Evolutionary conservation across 2,329 filamentous ascomycete species (phyloP), one percentile per base, ranked within the genome.

Genomic region (Westerdykella sp.): DNA sequence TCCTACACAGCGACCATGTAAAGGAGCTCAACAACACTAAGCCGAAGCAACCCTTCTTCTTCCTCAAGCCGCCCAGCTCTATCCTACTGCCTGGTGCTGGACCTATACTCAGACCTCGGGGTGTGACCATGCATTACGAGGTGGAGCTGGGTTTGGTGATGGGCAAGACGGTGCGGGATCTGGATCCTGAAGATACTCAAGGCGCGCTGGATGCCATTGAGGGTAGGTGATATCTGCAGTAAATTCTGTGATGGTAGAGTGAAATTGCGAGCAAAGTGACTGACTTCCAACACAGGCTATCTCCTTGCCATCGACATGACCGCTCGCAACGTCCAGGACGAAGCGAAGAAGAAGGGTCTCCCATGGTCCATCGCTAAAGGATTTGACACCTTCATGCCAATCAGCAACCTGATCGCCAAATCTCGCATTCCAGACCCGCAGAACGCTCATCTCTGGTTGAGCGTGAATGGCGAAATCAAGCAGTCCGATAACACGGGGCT

Each of bases 11-110:
- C 60, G 93, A 95, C 69, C 93, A 98, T 71, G 85, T 97, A 63
- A 80, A 84, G 51, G 93, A 98, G 74, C 79, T 98, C 55, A 89
- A 89, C 69, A 95, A 84, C 69, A 76, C 78, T 47, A 81, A 82
- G 53, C 93, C 93, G 40, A 94, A 93, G 68, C 89, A 96, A 70
- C 93, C 93, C 21, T 97, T 98, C 73, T 98, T 96, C 82, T 98
- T 98, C 78, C 80, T 97, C 56, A 98, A 98, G 77, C 93, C 93
- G 1, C 73, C 90, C 0, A 87, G 85, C 34, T 87, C 89, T 3
- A 87, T 98, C 56, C 78, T 97, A 4, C 76, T 85, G 16, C 88
- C 88, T 0, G 79, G 80, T 22, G 78, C 81, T 44, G 90, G 90
- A 1, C 84, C 90, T 3, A 81, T 95, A 38, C 77, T 95, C 55